Conservation (phyloP, 768 basidiomycete genomes). For the Piloderma croceum region DNA sequence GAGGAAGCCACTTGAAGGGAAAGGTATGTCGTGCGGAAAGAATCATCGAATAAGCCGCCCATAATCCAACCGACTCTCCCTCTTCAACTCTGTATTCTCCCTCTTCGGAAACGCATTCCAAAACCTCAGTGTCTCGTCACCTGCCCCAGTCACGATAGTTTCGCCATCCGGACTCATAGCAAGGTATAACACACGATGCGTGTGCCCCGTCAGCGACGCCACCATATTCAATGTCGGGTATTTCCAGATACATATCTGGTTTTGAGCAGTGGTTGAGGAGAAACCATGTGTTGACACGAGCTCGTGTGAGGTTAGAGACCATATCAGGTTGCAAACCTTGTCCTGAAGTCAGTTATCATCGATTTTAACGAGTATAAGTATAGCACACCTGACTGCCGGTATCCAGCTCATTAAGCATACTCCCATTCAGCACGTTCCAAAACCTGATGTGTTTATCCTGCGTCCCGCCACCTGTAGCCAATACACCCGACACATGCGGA, state of each 20-base stretch:
- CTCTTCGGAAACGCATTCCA: slow-evolving; percentile 96
- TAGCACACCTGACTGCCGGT: slow-evolving; percentile 87
- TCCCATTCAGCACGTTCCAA: slow-evolving; percentile 90
- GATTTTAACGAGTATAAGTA: background rate
- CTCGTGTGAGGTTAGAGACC: slow-evolving; percentile 94
- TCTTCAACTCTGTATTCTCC: slow-evolving; percentile 33
- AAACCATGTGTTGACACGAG: slow-evolving; percentile 98
- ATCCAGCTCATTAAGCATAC: slow-evolving; percentile 81
- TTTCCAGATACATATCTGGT: slow-evolving; percentile 94
- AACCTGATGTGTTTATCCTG: slow-evolving; percentile 97
- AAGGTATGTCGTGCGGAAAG: too few relatives aligned
- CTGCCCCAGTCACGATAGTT: slow-evolving; percentile 96
- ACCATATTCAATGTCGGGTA: slow-evolving; percentile 94
- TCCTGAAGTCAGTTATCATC: slow-evolving; percentile 1
- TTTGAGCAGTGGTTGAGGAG: slow-evolving; percentile 88
- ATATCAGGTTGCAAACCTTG: slow-evolving; percentile 97
- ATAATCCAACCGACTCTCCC: slow-evolving; percentile 45
- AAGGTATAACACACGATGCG: slow-evolving; percentile 92
- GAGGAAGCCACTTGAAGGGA: background rate
- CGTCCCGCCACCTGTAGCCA: slow-evolving; percentile 97
- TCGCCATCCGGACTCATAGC: slow-evolving; percentile 97
- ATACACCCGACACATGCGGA: slow-evolving; percentile 83
- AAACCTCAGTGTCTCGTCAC: slow-evolving; percentile 94
- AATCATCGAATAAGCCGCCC: slow-evolving; percentile 47
- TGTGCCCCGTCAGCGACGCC: slow-evolving; percentile 90